Evolutionary conservation across 257 asterid species (phyloP), one percentile per base, ranked within the genome.

Genomic region (Nyctanthes arbortristis): DNA sequence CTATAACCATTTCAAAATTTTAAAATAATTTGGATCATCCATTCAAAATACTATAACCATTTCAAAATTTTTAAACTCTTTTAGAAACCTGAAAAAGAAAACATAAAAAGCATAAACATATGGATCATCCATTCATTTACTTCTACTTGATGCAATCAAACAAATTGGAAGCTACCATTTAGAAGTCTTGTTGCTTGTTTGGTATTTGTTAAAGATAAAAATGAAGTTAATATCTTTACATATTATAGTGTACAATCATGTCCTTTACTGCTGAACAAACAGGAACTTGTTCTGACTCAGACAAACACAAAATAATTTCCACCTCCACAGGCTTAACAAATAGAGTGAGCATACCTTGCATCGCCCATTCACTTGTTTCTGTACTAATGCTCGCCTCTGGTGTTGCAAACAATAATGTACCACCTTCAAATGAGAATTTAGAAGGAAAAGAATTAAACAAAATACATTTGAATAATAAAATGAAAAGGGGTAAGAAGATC

Each of bases 321-420:
- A 35, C 11, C 10, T 35, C 10, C 40, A 52, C 0, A 30, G 4
- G 6, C 59, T 3, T 20, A 30, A 22, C 30, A 52, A 8, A 22
- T 1, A 22, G 59, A 39, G 47, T 7, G 37, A 29, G 52, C 64
- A 30, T 75, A 88, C 98, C 98, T 88, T 90, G 98, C 86, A 91
- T 77, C 47, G 87, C 95, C 98, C 97, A 93, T 83, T 93, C 96
- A 68, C 81, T 84, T 57, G 88, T 79, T 76, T 85, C 93, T 28
- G 87, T 35, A 75, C 84, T 84, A 22, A 83, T 80, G 75, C 84
- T 93, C 11, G 59, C 86, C 73, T 90, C 96, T 58, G 95, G 85
- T 20, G 95, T 79, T 34, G 98, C 93, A 58, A 77, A 77, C 76
- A 74, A 64, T 60, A 67, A 79, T 73, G 77, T 82, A 30, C 61